A percentile compares a stretch with the other conserved stretches of the same genome.
These are phyloP conservation scores for Yamadazyma diddensiae DNA, from an alignment of 1,139 yeast species.

Conservation along the genomic window DNA sequence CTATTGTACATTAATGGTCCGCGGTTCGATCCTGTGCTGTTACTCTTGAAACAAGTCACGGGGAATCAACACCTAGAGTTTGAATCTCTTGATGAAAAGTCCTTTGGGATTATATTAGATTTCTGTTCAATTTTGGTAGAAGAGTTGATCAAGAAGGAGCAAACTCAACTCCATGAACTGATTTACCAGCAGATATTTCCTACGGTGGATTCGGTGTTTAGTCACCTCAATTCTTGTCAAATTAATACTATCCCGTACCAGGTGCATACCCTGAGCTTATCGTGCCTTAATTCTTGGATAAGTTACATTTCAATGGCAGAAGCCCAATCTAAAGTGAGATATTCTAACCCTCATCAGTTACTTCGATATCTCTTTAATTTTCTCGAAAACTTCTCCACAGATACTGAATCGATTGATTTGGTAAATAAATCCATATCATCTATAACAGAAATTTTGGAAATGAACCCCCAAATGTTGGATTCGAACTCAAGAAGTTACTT, in stretches of 20 bases:
- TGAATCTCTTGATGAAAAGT: slow-evolving; percentile 4
- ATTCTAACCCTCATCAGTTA: slow-evolving; percentile 20
- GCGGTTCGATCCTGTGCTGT: not conserved
- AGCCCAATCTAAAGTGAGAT: slow-evolving; percentile 32
- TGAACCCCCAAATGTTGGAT: slow-evolving; percentile 40
- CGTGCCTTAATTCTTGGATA: slow-evolving; percentile 34
- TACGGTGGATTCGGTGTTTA: slow-evolving; percentile 3
- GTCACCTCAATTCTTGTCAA: slow-evolving; percentile 3
- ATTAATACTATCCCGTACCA: slow-evolving; percentile 5
- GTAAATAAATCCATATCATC: slow-evolving; percentile 31
- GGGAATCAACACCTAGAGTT: slow-evolving; percentile 1
- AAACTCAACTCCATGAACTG: slow-evolving; percentile 25
- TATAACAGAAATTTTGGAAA: slow-evolving; percentile 45
- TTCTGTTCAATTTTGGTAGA: slow-evolving; percentile 55
- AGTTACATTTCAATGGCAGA: slow-evolving; percentile 34
- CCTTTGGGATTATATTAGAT: slow-evolving; percentile 15
- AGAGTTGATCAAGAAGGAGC: slow-evolving; percentile 44
- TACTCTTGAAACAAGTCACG: not conserved
- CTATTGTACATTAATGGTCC: slow-evolving; percentile 39
- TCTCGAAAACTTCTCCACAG: slow-evolving; percentile 7
- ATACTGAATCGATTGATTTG: slow-evolving; percentile 18
- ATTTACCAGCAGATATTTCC: slow-evolving; percentile 21
- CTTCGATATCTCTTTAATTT: slow-evolving; percentile 20
- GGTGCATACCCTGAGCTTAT: slow-evolving; percentile 23
- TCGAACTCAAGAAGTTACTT: slow-evolving; percentile 20